A percentile compares a stretch with the other conserved stretches of the same genome.
Evolutionary conservation across 176 grass and related monocot genomes (phyloP).

Genomic region (Ananas comosus): DNA sequence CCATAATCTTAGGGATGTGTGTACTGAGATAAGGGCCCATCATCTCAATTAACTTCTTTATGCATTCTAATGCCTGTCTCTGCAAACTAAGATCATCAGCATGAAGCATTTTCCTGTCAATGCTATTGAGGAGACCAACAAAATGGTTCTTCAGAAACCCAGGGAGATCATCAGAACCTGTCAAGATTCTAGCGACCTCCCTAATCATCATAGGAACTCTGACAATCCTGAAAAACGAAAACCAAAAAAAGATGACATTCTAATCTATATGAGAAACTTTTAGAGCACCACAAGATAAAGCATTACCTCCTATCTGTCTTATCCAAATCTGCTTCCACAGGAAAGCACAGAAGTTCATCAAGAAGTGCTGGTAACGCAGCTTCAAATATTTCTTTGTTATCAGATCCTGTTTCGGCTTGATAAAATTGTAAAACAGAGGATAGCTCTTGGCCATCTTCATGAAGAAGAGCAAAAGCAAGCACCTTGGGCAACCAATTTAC

Average conservation of each 20-base stretch:
- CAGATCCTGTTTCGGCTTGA: conserved; percentile 56
- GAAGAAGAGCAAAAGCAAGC: conserved; percentile 72
- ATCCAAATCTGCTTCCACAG: conserved; percentile 50
- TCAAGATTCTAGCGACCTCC: conserved; percentile 70
- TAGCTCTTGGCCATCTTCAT: conserved; percentile 55
- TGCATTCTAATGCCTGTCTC: conserved; percentile 67
- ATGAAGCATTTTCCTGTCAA: conserved; percentile 88
- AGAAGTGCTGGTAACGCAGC: conserved; percentile 78
- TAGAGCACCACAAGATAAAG: neutral
- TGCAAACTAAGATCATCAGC: conserved; percentile 61
- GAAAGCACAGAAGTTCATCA: conserved; percentile 93
- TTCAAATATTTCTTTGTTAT: conserved; percentile 84
- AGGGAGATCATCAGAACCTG: conserved; percentile 62
- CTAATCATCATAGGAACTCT: conserved; percentile 65
- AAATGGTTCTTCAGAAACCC: conserved; percentile 95
- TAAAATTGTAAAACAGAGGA: conserved; percentile 85
- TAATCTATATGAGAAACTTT: neutral
- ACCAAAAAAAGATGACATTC: conserved; percentile 5
- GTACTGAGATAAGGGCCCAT: conserved; percentile 91
- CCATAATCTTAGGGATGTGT: conserved; percentile 97
- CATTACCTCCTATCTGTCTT: conserved; percentile 61
- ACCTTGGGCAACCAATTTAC: conserved; percentile 70
- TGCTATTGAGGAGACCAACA: conserved; percentile 87
- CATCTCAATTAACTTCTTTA: conserved; percentile 84
- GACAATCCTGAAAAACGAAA: conserved; percentile 48